Percentiles rank a stretch among this genome's conserved stretches.
Conservation (phyloP, 2,329 filamentous ascomycete genomes). For the Cytospora piceae region DNA sequence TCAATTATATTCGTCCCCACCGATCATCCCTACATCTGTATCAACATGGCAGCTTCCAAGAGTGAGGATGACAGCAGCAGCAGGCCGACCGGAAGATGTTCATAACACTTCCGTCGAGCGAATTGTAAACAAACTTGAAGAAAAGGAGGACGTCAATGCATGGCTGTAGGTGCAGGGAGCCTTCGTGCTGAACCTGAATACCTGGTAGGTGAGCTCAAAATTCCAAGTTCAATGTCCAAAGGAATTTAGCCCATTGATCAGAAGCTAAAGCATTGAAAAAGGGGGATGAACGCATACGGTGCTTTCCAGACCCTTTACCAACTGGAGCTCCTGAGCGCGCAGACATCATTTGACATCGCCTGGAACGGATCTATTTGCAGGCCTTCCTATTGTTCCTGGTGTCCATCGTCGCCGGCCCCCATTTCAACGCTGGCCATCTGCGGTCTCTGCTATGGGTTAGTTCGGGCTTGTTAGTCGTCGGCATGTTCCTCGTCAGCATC, state of each 20-base stretch:
- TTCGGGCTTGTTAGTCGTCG: constrained; percentile 42
- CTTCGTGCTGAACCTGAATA: constrained; percentile 59
- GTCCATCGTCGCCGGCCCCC: constrained; percentile 45
- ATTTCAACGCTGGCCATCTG: constrained; percentile 49
- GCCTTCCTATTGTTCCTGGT: constrained; percentile 46
- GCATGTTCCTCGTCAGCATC: constrained; percentile 50
- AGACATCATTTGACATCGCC: constrained; percentile 45
- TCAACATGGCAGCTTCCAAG: neutral
- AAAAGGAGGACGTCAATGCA: constrained; percentile 55
- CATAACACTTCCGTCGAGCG: neutral
- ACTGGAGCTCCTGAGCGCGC: constrained; percentile 37
- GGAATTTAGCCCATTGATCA: too few relatives aligned
- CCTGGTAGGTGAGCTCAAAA: constrained; percentile 41
- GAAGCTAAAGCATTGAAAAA: neutral
- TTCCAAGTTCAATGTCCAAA: too few relatives aligned
- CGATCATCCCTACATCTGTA: neutral
- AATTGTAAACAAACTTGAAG: neutral
- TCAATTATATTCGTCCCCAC: too few relatives aligned
- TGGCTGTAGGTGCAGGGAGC: constrained; percentile 58
- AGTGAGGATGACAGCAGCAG: neutral
- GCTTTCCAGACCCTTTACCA: constrained; percentile 51
- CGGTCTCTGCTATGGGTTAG: constrained; percentile 42
- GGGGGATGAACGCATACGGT: constrained; percentile 41
- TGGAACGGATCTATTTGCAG: constrained; percentile 51
- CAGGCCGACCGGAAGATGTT: neutral